Evolutionary conservation across 2,329 filamentous ascomycete genomes (phyloP).

Genomic region (Aspergillus tubingensis): DNA sequence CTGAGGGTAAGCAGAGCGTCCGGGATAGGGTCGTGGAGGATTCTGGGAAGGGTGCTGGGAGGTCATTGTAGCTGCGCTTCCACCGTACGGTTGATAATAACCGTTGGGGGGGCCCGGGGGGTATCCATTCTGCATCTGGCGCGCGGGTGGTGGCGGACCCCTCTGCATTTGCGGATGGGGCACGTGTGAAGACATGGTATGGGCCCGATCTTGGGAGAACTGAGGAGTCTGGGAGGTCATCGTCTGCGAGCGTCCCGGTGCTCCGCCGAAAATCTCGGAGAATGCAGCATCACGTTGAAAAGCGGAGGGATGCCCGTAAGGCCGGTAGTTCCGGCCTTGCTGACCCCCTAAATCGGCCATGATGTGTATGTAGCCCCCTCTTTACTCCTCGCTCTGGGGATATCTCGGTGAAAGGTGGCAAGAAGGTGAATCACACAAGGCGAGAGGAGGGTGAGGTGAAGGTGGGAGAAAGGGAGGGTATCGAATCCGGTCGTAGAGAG

Average conservation of each 20-base stretch:
- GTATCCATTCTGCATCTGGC: slow-evolving; percentile 50
- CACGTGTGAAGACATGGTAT: slow-evolving; percentile 69
- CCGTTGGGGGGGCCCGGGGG: slow-evolving; percentile 42
- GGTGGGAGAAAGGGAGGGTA: slow-evolving; percentile 20
- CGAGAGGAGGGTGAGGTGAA: slow-evolving; percentile 8
- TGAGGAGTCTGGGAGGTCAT: slow-evolving; percentile 79
- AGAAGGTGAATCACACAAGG: slow-evolving; percentile 12
- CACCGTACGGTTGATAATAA: slow-evolving; percentile 43
- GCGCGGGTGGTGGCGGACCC: slow-evolving; percentile 44
- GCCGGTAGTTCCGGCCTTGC: slow-evolving; percentile 62
- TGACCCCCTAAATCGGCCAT: slow-evolving; percentile 68
- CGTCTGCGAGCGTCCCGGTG: slow-evolving; percentile 86
- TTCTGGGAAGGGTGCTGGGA: slow-evolving; percentile 59
- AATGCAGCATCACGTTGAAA: slow-evolving; percentile 90
- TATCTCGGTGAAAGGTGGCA: slow-evolving; percentile 9
- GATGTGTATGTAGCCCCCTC: slow-evolving; percentile 23
- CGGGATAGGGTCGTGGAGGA: slow-evolving; percentile 62
- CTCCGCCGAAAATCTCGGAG: slow-evolving; percentile 89
- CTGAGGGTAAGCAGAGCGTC: slow-evolving; percentile 70
- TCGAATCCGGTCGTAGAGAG: slow-evolving; percentile 35
- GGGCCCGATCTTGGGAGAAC: slow-evolving; percentile 68
- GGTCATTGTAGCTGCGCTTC: slow-evolving; percentile 31
- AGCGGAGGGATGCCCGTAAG: slow-evolving; percentile 56
- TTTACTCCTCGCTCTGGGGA: slow-evolving; percentile 5
- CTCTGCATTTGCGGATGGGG: slow-evolving; percentile 47